Base-by-base conservation (phyloP, 257 asterid species). In the Solanum pimpinellifolium region DNA sequence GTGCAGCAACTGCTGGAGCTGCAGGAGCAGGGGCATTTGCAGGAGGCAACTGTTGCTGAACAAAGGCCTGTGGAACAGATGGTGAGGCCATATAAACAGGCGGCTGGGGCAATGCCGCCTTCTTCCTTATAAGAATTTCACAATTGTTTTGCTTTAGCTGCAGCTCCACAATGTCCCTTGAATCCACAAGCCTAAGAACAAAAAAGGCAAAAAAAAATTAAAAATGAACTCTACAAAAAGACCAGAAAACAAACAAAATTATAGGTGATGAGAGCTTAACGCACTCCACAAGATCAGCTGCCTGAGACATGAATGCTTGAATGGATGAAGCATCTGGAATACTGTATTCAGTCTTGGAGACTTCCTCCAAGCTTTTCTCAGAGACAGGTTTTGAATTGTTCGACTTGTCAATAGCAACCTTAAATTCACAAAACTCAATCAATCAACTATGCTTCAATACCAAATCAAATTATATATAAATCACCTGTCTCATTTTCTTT, bases 151-250 rank as follows among this genome's bases (percentile, higher is more conserved):
- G 93, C 90, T 93, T 93, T 23, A 93, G 90, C 88, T 93, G 91
- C 92, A 93, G 90, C 90, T 93, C 94, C 85, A 85, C 88, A 69
- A 93, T 91, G 83, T 93, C 96, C 88, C 77, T 90, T 23, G 95
- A 91, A 90, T 93, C 95, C 66, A 93, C 95, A 87, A 93, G 91
- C 89, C 96, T 93, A 91, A 44, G 1, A 60, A 70, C 33, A 87
- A 72, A 86, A 77, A 78, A 85, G 11, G 42, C 31, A 60, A 29
- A 7, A 33, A 33, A 41, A 5, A 44, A 52, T 35, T 20, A 35
- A 15, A 75, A 23, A 77, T 37, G 9, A 84, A 88, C 39, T 14
- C 33, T 20, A 33, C 73, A 41, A 81, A 39, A 56, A 88, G 82
- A 73, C 62, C 29, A 52, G 35, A 68, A 33, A 49, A 42, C n/a